These are phyloP conservation scores for Ophiostoma quercus DNA, from an alignment of 2,329 filamentous ascomycete species.

Conservation along the genomic window DNA sequence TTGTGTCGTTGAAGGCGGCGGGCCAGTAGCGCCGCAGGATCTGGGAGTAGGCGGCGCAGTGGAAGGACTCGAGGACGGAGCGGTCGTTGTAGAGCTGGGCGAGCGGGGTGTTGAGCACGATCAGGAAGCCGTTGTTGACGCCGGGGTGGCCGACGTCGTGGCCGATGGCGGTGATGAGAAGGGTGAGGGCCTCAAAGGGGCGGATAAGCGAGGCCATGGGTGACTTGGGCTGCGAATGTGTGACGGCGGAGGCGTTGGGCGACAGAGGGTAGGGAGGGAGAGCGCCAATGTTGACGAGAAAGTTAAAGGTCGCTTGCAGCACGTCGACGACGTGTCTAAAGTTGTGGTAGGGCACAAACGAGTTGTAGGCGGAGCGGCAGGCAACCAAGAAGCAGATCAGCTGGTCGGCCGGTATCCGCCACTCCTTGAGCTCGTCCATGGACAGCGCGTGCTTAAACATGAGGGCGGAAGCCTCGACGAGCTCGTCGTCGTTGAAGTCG, in stretches of 20 bases:
- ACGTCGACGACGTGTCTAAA: constrained; percentile 97
- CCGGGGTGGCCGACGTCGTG: constrained; percentile 97
- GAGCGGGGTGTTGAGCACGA: constrained; percentile 84
- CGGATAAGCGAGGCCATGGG: constrained; percentile 70
- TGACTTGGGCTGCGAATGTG: constrained; percentile 55
- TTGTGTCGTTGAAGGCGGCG: constrained; percentile 66
- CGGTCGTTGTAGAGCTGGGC: constrained; percentile 96
- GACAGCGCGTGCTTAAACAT: constrained; percentile 87
- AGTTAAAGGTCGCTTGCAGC: constrained; percentile 85
- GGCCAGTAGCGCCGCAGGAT: constrained; percentile 93
- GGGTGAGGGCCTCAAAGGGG: constrained; percentile 80
- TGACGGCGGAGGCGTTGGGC: constrained; percentile 49
- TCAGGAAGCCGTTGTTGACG: constrained; percentile 94
- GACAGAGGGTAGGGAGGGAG: constrained; percentile 60
- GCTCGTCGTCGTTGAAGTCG: constrained; percentile 81
- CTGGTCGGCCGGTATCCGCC: constrained; percentile 76
- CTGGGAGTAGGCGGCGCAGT: constrained; percentile 94
- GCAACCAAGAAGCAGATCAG: constrained; percentile 81
- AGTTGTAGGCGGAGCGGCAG: constrained; percentile 90
- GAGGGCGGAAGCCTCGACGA: constrained; percentile 74
- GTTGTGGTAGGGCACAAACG: constrained; percentile 95
- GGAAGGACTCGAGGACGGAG: constrained; percentile 93
- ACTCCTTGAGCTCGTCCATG: constrained; percentile 74
- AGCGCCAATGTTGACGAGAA: constrained; percentile 73
- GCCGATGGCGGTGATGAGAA: constrained; percentile 92